These are phyloP conservation scores for Epichloe sp. DNA, from an alignment of 2,329 filamentous ascomycete genomes.

Conservation along the genomic window DNA sequence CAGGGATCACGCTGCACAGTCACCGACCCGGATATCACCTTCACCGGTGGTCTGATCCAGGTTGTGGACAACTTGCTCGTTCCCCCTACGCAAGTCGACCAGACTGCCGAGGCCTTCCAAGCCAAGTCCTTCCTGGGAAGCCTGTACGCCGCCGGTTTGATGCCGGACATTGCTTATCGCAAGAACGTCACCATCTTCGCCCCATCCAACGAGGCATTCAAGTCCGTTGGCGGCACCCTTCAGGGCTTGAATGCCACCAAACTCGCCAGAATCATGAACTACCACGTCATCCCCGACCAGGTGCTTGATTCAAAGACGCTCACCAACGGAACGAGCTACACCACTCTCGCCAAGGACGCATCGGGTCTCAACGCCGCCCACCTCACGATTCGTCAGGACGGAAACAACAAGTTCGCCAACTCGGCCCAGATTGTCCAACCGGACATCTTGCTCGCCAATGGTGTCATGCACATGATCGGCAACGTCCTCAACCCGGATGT, in stretches of 20 bases:
- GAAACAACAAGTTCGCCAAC: slow-evolving; percentile 37
- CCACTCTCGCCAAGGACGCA: slow-evolving; percentile 24
- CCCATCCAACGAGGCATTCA: slow-evolving; percentile 47
- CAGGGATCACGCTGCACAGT: slow-evolving; percentile 31
- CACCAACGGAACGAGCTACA: slow-evolving; percentile 17
- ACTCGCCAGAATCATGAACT: slow-evolving; percentile 41
- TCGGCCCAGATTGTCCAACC: slow-evolving; percentile 38
- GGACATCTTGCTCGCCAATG: slow-evolving; percentile 42
- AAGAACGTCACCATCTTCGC: slow-evolving; percentile 48
- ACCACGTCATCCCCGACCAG: slow-evolving; percentile 48
- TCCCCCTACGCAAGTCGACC: slow-evolving; percentile 32
- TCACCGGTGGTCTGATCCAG: slow-evolving; percentile 37
- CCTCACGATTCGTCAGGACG: slow-evolving; percentile 25
- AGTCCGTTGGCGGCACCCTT: slow-evolving; percentile 39
- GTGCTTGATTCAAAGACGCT: slow-evolving; percentile 37
- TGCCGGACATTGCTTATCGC: slow-evolving; percentile 28
- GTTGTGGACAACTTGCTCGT: slow-evolving; percentile 38
- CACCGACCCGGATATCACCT: slow-evolving; percentile 29
- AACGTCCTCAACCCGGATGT: slow-evolving; percentile 33
- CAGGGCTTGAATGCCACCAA: slow-evolving; percentile 31
- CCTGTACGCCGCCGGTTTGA: slow-evolving; percentile 18
- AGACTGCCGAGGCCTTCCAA: slow-evolving; percentile 35
- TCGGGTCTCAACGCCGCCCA: slow-evolving; percentile 24
- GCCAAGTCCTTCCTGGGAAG: slow-evolving; percentile 26
- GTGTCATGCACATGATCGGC: slow-evolving; percentile 46